These are phyloP conservation scores for Colletotrichum noveboracense DNA, from an alignment of 2,329 filamentous ascomycete species.

Conservation along the genomic window DNA sequence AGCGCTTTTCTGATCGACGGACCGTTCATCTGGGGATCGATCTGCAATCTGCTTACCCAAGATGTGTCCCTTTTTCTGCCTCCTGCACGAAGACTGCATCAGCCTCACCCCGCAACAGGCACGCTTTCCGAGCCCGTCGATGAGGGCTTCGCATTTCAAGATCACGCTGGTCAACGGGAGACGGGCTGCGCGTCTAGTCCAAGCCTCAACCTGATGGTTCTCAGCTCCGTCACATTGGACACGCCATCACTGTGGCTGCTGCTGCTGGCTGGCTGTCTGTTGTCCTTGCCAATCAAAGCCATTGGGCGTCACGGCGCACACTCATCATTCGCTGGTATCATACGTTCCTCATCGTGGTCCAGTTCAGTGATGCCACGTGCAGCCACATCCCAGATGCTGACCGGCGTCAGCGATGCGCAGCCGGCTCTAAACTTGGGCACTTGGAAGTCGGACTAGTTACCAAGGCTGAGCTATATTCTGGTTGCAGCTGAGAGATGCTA, in stretches of 20 bases:
- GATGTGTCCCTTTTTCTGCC: neutral
- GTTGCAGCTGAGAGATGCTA: neutral
- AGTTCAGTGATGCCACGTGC: neutral
- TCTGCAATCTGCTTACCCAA: conserved; percentile 16
- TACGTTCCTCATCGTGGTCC: neutral
- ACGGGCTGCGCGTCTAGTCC: neutral
- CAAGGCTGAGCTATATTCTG: neutral
- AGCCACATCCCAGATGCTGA: neutral
- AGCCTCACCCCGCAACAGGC: conserved; percentile 14
- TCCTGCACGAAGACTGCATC: neutral
- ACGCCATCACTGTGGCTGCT: neutral
- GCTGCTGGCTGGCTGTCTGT: neutral
- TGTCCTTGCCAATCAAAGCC: neutral
- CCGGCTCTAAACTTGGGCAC: neutral
- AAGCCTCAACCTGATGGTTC: neutral
- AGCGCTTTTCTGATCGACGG: conserved; percentile 13
- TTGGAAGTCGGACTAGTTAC: neutral
- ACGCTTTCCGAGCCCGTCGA: neutral
- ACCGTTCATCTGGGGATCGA: conserved; percentile 13
- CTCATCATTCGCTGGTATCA: neutral
- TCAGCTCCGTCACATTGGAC: neutral
- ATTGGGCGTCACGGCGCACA: neutral
- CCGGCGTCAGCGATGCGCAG: conserved; percentile 2
- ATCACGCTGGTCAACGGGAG: neutral
- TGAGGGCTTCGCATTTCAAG: neutral